phyloP scores from a whole-genome alignment of 208 protist genomes.

The Acanthamoeba sp. region DNA sequence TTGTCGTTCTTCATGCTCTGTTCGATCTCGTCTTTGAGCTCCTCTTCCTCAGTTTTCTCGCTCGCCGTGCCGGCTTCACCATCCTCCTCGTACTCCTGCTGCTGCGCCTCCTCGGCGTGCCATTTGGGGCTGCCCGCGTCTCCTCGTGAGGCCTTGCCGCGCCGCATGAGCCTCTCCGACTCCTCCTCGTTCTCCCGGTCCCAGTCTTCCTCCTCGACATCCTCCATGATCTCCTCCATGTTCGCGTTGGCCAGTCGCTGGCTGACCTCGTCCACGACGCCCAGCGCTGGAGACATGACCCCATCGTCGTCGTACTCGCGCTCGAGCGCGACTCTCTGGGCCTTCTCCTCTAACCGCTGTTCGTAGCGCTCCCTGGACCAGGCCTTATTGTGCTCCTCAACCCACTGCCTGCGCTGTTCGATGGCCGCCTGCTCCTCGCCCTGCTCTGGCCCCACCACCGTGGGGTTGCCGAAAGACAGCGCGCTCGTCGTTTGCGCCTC shows the following conservation, averaged over 20 bases:
- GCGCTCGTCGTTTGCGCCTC: neutral
- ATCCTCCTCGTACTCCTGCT: neutral
- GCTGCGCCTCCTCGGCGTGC: neutral
- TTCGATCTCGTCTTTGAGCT: conserved; percentile 67
- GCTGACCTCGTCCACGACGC: neutral
- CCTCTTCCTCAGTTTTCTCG: conserved; percentile 28
- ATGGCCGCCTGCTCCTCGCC: neutral
- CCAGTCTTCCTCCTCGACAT: conserved; percentile 9
- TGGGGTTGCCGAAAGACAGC: too few relatives aligned
- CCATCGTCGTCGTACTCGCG: neutral
- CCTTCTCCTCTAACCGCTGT: neutral
- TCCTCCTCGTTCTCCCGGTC: conserved; percentile 5
- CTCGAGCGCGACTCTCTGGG: neutral
- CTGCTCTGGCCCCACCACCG: neutral
- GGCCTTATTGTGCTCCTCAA: conserved; percentile 18
- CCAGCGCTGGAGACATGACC: too few relatives aligned
- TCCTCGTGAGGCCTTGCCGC: neutral
- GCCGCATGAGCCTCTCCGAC: neutral
- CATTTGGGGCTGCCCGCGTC: neutral
- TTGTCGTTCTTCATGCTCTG: conserved; percentile 65
- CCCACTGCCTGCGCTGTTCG: neutral
- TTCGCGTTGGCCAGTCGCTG: neutral
- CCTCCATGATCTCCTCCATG: neutral
- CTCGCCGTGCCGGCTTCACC: neutral
- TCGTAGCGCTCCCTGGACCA: neutral